Evolutionary conservation across 2,329 filamentous ascomycete genomes (phyloP), one percentile per base, ranked within the genome.

Genomic region (Botrytis galanthina): DNA sequence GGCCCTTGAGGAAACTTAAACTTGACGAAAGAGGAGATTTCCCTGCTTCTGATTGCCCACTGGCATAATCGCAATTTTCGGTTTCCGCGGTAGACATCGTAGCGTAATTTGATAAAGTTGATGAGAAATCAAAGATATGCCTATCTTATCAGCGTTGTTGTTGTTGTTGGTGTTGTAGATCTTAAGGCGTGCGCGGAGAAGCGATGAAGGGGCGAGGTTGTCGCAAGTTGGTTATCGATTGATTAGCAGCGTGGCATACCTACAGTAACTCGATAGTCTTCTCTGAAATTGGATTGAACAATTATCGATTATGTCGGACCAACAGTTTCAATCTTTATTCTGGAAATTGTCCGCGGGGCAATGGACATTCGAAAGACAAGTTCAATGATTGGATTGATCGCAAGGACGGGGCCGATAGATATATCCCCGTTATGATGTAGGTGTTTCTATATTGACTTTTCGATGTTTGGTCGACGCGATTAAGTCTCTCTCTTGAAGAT

Each of bases 1-100:
- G 85, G 77, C 84, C 89, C 82, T 90, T 94, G 82, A 92, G 87
- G 75, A 93, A 91, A 29, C 84, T 85, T 72, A 90, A 82, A 75
- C 88, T 89, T 75, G 90, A 79, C 12, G 79, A 79, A 14, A 81
- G 73, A 9, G 80, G 79, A 42, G 79, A 81, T 71, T 79, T 82
- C 35, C 76, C 79, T 60, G 69, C 77, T 63, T 81, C 80, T 32
- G 80, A 80, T 64, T 80, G 78, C 22, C 77, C 78, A 68, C 78
- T 80, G 10, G 77, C 77, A 77, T 81, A 80, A 62, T 78, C 62
- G 76, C 26, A 69, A 59, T 80, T 79, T 57, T 75, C 59, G 42
- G 79, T 79, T 2, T 79, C 79, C 12, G 73, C 54, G 10, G 77
- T 75, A 42, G 78, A 75, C 80, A 81, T 81, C n/a, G 59, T 74